Evolutionary conservation across 2,329 filamentous ascomycete species (phyloP), one percentile per base, ranked within the genome.

Genomic region (Colletotrichum limetticola): DNA sequence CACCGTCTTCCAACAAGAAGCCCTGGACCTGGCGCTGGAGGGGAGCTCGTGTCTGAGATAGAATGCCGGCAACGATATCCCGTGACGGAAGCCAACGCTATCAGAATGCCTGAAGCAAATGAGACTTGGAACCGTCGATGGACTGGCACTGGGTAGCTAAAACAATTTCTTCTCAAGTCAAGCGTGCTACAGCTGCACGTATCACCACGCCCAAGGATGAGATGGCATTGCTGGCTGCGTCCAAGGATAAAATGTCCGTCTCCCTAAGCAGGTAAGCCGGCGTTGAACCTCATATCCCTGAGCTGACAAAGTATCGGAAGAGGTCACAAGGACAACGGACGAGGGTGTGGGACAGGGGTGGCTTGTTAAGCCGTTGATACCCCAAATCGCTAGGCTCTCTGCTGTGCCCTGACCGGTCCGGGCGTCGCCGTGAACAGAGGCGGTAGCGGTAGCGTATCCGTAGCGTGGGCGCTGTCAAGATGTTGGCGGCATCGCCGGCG

Each of bases 271-370:
- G 52, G 66, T 59, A 68, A 72, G 53, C 53, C 65, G 46, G 28
- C 46, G 42, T 64, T 64, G 55, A 53, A 57, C 37, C 22, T 57
- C 58, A 19, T 52, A 69, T 61, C 70, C 70, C 70, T 65, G 70
- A 69, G 53, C 46, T 62, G 59, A 64, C 69, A 72, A 59, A 49
- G 66, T 63, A 55, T 56, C 56, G 59, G 46, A 49, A 60, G 60
- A 72, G 70, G 66, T 72, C 70, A 72, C 70, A 72, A 72, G 70
- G 56, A 72, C 70, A 65, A 32, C 28, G 55, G 66, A 65, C 60
- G 22, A 70, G 55, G 66, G 53, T 68, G 53, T 68, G 52, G 37
- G 46, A 59, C 69, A 68, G 60, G 70, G 70, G 66, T 64, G 32
- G 42, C 66, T 49, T 65, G 66, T 65, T 72, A 56, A 72, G 70